phyloP scores from a whole-genome alignment of 495 filamentous ascomycete species.

The Letharia lupina region DNA sequence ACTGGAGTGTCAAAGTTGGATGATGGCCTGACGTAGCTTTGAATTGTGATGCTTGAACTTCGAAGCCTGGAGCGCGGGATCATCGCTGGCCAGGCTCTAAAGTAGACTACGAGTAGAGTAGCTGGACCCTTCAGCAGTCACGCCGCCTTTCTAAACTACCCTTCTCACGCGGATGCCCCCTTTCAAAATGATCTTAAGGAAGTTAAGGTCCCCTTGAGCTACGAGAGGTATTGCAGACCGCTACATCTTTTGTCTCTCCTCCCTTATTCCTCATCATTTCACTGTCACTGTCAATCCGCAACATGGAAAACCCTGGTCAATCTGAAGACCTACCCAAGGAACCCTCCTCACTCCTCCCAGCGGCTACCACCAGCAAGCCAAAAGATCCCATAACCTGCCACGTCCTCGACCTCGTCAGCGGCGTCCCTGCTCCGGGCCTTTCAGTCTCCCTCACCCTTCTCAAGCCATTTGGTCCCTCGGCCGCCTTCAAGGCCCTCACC shows the following conservation, averaged over 20 bases:
- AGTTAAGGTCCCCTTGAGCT: background rate
- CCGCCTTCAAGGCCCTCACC: conserved; percentile 57
- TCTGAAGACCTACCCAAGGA: conserved; percentile 6
- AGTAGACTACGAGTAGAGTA: background rate
- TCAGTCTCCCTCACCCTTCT: conserved; percentile 47
- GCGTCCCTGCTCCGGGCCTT: conserved; percentile 52
- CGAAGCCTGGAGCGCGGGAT: conserved; percentile 2
- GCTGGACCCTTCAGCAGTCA: background rate
- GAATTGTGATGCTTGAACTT: background rate
- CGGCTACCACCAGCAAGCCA: conserved; percentile 43
- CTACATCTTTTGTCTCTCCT: background rate
- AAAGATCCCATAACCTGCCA: conserved; percentile 76
- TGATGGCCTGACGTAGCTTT: conserved; percentile 7
- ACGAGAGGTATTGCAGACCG: background rate
- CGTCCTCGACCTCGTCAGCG: conserved; percentile 59
- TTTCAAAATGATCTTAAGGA: background rate
- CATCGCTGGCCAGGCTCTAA: background rate
- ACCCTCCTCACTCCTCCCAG: conserved; percentile 46
- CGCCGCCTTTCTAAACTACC: no score
- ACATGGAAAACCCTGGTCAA: conserved; percentile 28
- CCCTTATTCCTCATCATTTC: background rate
- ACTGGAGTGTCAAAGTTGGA: background rate
- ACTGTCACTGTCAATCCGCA: conserved; percentile 8
- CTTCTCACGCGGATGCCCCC: background rate
- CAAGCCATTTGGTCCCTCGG: conserved; percentile 25